A percentile compares a stretch with the other conserved stretches of the same genome.
Conservation (phyloP, 768 basidiomycete species). For the Pleurotus djamor region DNA sequence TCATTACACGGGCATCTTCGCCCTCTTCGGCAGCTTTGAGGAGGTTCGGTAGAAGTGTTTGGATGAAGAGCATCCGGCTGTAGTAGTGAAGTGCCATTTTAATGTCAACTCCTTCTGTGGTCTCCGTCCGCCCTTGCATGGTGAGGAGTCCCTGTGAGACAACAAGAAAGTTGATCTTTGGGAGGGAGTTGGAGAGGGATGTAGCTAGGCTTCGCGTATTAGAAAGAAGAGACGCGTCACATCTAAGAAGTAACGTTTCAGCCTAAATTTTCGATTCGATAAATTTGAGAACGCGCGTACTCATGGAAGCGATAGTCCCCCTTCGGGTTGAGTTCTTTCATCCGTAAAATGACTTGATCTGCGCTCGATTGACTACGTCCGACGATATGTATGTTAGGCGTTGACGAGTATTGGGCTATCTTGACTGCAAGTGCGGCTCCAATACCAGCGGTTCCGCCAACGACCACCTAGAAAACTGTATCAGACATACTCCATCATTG, state of each 20-base stretch:
- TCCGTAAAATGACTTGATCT: neutral
- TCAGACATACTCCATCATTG: too few species aligned
- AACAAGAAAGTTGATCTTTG: constrained; percentile 53
- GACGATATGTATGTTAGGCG: neutral
- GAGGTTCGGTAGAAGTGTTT: constrained; percentile 43
- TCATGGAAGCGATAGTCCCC: neutral
- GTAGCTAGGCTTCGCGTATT: neutral
- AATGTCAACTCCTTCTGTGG: constrained; percentile 41
- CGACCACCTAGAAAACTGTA: neutral
- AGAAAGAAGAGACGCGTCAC: neutral
- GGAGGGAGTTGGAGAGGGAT: constrained; percentile 12
- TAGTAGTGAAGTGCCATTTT: constrained; percentile 49
- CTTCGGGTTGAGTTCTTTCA: neutral
- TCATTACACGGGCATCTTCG: constrained; percentile 48
- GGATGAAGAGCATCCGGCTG: constrained; percentile 45
- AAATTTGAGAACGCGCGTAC: neutral
- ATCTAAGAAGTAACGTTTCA: neutral
- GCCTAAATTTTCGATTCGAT: too few species aligned
- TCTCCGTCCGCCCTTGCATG: constrained; percentile 35
- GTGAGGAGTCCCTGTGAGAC: constrained; percentile 41
- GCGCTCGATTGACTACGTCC: neutral
- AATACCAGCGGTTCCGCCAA: constrained; percentile 2
- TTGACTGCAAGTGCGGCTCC: neutral
- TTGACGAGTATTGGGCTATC: neutral
- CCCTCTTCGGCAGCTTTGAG: constrained; percentile 34